Evolutionary conservation across 164 flowering plant genomes (phyloP), one percentile per base, ranked within the genome.

Genomic region (Vitis rotundifolia): DNA sequence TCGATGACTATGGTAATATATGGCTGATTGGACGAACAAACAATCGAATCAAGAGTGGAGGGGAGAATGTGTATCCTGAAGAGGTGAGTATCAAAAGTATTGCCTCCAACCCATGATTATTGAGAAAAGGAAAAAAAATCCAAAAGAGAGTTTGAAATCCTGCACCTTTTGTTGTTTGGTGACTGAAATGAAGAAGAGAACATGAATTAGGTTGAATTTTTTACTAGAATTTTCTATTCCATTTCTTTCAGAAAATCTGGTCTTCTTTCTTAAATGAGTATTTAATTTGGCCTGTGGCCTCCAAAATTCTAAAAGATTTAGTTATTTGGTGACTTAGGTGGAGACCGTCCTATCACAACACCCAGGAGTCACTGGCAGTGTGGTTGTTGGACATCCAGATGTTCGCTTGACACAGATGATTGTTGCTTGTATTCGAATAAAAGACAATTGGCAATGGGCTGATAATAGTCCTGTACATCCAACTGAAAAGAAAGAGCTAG

Each of bases 41-140:
- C 66, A 92, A 87, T 58, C 81, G 87, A 65, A 92, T 95, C 61
- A 95, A 92, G 77, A 92, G 89, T 59, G 99, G 98, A 22, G 98
- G 99, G n/a, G 99, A 92, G 78, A 95, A 91, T 60, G 76, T 95
- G 44, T 89, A 88, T 70, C 97, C 99, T 16, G 91, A 91, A 79
- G 97, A 94, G 93, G 98, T 89, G 69, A 67, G 49, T 19, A 22
- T 49, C 29, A 19, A 19, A 10, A 6, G 26, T 57, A 52, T 19
- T 26, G 13, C 12, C 53, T 9, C 37, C 19, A 14, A 15, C 15
- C 18, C n/a, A n/a, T 16, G 10, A 57, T 18, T 57, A 16, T n/a
- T 57, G 59, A 16, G 26, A 57, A 0, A 49, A 49, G 18, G 12
- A 11, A 18, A 6, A 37, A 0, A 37, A 37, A 37, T 37, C 44